Percentiles rank a stretch among this genome's conserved stretches.
Evolutionary conservation across 2,329 filamentous ascomycete species (phyloP).

Genomic region (Neofusicoccum ribis): DNA sequence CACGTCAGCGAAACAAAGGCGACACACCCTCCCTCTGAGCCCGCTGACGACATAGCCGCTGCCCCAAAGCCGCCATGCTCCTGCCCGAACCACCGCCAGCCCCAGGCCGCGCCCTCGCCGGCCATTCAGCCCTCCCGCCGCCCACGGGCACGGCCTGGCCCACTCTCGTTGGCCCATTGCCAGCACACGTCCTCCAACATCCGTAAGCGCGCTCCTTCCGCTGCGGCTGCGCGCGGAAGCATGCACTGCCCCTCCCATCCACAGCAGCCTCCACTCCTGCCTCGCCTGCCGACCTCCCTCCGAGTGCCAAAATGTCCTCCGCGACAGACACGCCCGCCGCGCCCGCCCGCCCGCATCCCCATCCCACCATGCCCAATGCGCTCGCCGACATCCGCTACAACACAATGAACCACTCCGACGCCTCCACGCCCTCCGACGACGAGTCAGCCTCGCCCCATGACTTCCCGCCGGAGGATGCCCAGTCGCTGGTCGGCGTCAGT

Average conservation of each 20-base stretch:
- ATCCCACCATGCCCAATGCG: constrained; percentile 30
- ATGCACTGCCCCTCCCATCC: not conserved
- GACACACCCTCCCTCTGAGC: not conserved
- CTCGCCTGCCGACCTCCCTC: too few relatives aligned
- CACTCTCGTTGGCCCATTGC: not conserved
- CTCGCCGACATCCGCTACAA: constrained; percentile 45
- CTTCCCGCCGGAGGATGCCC: constrained; percentile 41
- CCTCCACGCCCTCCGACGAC: constrained; percentile 48
- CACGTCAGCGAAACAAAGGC: too few relatives aligned
- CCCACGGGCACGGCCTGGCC: not conserved
- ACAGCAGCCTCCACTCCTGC: too few relatives aligned
- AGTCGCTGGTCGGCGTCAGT: constrained; percentile 58
- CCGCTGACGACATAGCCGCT: not conserved
- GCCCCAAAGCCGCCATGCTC: not conserved
- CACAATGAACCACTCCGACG: constrained; percentile 37
- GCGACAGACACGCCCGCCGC: too few relatives aligned
- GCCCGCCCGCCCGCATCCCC: too few relatives aligned
- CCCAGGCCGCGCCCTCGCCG: not conserved
- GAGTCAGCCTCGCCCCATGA: constrained; percentile 30
- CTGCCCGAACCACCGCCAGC: not conserved
- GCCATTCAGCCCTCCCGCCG: not conserved
- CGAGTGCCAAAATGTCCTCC: too few relatives aligned
- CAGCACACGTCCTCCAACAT: not conserved
- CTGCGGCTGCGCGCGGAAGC: constrained; percentile 1
- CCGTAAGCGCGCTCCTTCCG: constrained; percentile 4